These are phyloP conservation scores for Daldinia sp. DNA, from an alignment of 2,329 filamentous ascomycete species.

Conservation along the genomic window DNA sequence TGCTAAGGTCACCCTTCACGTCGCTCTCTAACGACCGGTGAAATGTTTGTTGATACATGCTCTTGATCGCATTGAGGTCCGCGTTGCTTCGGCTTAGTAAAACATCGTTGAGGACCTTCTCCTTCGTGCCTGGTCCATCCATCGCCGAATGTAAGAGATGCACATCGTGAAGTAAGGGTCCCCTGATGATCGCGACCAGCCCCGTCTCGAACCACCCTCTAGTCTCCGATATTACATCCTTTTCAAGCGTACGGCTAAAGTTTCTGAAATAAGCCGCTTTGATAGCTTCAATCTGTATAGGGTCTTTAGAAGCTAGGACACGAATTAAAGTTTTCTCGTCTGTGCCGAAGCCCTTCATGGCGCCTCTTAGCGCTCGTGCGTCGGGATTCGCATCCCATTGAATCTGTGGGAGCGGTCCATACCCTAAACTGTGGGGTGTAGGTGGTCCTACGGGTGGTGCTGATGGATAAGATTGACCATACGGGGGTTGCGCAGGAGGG, in stretches of 20 bases:
- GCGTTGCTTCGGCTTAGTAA: constrained; percentile 85
- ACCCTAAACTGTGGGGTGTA: constrained; percentile 75
- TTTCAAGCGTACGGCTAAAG: constrained; percentile 73
- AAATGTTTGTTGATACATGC: constrained; percentile 75
- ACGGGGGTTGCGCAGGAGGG: constrained; percentile 49
- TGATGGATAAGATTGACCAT: constrained; percentile 42
- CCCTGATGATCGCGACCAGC: constrained; percentile 77
- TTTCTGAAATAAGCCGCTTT: constrained; percentile 71
- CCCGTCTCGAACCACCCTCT: constrained; percentile 77
- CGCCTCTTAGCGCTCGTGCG: constrained; percentile 75
- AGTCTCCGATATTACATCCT: constrained; percentile 81
- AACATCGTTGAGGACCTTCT: constrained; percentile 84
- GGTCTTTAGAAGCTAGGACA: constrained; percentile 75
- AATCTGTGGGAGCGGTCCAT: constrained; percentile 74
- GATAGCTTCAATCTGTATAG: constrained; percentile 76
- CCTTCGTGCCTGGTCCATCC: constrained; percentile 84
- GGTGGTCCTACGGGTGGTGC: constrained; percentile 53
- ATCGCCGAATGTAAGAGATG: constrained; percentile 75
- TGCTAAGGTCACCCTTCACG: constrained; percentile 80
- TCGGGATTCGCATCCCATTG: constrained; percentile 73
- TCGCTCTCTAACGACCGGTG: constrained; percentile 72
- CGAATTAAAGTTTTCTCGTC: constrained; percentile 81
- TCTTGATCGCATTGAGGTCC: constrained; percentile 86
- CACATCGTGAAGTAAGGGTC: constrained; percentile 81
- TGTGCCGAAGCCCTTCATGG: constrained; percentile 95